Evolutionary conservation across 768 basidiomycete genomes (phyloP).

Genomic region (Sarcodon aspratus): DNA sequence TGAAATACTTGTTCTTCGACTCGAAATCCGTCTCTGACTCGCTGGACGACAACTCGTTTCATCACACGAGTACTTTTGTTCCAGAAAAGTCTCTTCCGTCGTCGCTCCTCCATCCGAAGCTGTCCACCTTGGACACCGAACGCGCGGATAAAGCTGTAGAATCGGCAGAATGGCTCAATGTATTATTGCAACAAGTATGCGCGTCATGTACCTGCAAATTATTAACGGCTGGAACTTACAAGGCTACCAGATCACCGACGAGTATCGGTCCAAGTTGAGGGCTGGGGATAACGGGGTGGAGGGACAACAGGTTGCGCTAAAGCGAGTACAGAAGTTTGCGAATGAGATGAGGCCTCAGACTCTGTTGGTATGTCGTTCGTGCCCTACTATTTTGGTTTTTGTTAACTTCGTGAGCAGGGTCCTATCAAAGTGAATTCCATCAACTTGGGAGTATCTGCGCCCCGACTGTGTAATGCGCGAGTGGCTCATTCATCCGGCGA

Average conservation of each 20-base stretch:
- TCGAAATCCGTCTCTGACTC: constrained; percentile 41
- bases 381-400: not conserved
- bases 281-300: constrained; percentile 57
- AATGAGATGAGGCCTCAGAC: constrained; percentile 65
- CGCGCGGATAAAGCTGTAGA: constrained; percentile 33
- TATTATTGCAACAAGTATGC: constrained; percentile 68
- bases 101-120: not conserved
- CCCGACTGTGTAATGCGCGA: constrained; percentile 63
- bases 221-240: too few species aligned
- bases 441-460: constrained; percentile 73
- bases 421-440: constrained; percentile 79
- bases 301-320: constrained; percentile 77
- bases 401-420: constrained; percentile 38
- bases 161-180: constrained; percentile 88
- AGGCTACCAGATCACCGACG: constrained; percentile 43
- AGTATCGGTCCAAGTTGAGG: constrained; percentile 70
- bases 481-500: constrained; percentile 16
- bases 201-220: not conserved
- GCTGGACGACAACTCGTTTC: constrained; percentile 9
- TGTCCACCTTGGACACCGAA: not conserved
- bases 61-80: not conserved
- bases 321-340: constrained; percentile 67
- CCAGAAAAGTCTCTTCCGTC: constrained; percentile 1
- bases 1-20: constrained; percentile 94
- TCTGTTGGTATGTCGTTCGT: constrained; percentile 42